A percentile compares a stretch with the other conserved stretches of the same genome.
Conservation (phyloP, 768 basidiomycete species). For the Pisolithus tinctorius region DNA sequence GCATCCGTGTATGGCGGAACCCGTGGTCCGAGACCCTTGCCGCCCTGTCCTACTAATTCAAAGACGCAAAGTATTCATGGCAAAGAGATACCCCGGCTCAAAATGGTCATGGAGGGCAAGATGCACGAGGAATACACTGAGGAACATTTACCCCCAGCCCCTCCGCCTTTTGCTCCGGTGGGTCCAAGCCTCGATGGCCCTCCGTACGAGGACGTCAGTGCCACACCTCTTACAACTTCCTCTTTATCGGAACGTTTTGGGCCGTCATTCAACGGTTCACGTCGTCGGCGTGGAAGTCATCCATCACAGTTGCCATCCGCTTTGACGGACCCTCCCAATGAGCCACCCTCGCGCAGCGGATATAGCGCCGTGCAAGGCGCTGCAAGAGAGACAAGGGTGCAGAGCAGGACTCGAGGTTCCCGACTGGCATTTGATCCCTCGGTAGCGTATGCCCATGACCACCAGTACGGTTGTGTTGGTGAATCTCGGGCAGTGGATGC, state of each 20-base stretch:
- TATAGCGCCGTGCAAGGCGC: constrained; percentile 4
- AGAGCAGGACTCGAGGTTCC: constrained; percentile 3
- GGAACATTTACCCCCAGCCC: constrained; percentile 12
- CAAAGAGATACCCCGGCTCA: background rate
- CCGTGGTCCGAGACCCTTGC: constrained; percentile 21
- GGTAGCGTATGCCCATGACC: constrained; percentile 36
- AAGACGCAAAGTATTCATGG: background rate
- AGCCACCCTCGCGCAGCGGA: constrained; percentile 17
- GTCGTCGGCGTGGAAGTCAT: constrained; percentile 5
- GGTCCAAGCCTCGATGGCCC: constrained; percentile 33
- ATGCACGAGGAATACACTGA: constrained; percentile 1
- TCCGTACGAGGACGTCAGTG: constrained; percentile 21
- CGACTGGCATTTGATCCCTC: constrained; percentile 38
- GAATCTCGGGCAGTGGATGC: constrained; percentile 19
- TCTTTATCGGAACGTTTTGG: constrained; percentile 18
- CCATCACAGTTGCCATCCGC: constrained; percentile 2
- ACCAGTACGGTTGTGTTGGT: constrained; percentile 3
- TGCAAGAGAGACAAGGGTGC: background rate
- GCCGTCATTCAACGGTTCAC: constrained; percentile 17
- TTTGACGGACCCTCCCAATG: constrained; percentile 2
- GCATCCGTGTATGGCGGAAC: background rate
- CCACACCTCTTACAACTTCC: constrained; percentile 14
- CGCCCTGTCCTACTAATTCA: constrained; percentile 12
- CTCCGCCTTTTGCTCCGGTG: constrained; percentile 30
- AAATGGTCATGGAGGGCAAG: constrained; percentile 5